phyloP scores from a whole-genome alignment of 345 rosid species.

The Rubroshorea leprosula region DNA sequence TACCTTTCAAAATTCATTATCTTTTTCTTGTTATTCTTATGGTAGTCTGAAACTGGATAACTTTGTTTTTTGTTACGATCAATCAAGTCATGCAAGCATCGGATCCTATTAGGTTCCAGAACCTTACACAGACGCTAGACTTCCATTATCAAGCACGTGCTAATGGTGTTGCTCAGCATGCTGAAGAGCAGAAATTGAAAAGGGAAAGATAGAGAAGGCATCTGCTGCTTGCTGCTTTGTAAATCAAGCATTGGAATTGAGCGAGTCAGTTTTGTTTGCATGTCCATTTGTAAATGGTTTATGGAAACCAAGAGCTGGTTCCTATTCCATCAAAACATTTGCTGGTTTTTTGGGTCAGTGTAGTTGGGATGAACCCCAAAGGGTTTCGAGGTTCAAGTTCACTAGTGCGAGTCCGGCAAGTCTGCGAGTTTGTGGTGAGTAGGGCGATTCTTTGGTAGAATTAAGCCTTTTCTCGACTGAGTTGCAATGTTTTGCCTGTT shows the following conservation, averaged over 20 bases:
- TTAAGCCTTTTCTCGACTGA: too few relatives aligned
- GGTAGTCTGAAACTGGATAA: background rate
- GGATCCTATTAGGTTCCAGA: slow-evolving; percentile 77
- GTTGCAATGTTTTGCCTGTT: too few relatives aligned
- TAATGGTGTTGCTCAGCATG: slow-evolving; percentile 82
- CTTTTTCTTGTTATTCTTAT: background rate
- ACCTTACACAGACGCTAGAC: slow-evolving; percentile 74
- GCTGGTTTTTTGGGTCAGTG: too few relatives aligned
- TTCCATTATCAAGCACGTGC: slow-evolving; percentile 83
- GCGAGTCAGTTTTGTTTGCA: too few relatives aligned
- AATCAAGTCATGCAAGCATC: slow-evolving; percentile 66
- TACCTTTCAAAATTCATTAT: background rate
- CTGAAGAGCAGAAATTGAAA: slow-evolving; percentile 89
- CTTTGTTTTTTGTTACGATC: background rate
- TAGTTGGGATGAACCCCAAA: too few relatives aligned
- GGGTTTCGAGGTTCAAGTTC: too few relatives aligned
- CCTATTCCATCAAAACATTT: background rate
- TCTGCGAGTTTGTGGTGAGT: too few relatives aligned
- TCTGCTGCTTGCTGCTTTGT: slow-evolving; percentile 35
- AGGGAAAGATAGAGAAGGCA: slow-evolving; percentile 73
- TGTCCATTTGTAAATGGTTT: too few relatives aligned
- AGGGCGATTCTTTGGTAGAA: too few relatives aligned
- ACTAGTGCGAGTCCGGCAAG: too few relatives aligned
- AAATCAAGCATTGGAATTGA: slow-evolving; percentile 11
- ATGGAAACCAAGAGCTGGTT: background rate